phyloP scores from a whole-genome alignment of 352 stramenopile genomes.

The Hyaloperonospora brassicae region DNA sequence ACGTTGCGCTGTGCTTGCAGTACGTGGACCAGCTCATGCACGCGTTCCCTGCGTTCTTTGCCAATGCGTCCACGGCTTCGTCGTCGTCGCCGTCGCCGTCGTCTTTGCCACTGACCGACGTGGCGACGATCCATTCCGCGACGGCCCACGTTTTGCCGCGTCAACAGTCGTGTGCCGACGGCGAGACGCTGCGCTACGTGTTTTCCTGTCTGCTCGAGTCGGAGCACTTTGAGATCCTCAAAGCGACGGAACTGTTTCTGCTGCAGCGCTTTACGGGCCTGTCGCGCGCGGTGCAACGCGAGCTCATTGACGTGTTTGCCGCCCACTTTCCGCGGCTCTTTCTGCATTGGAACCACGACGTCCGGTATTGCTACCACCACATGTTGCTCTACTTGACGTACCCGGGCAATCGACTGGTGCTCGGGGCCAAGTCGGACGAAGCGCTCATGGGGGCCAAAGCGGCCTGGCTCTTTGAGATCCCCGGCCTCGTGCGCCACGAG shows the following conservation, averaged over 20 bases:
- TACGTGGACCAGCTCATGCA: constrained; percentile 53
- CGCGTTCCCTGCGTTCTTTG: constrained; percentile 59
- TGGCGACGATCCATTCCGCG: too few species aligned
- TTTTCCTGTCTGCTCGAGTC: constrained; percentile 58
- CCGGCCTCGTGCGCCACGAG: constrained; percentile 39
- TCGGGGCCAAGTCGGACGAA: constrained; percentile 66
- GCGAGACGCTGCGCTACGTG: constrained; percentile 35
- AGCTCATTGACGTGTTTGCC: constrained; percentile 42
- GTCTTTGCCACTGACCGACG: background rate
- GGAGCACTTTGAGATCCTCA: constrained; percentile 69
- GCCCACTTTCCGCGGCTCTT: constrained; percentile 56
- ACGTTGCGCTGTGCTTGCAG: constrained; percentile 60
- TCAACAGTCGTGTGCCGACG: constrained; percentile 23
- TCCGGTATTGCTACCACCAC: constrained; percentile 79
- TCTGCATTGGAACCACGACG: constrained; percentile 78
- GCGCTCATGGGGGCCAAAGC: constrained; percentile 56
- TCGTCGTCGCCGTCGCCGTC: background rate
- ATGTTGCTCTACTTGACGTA: constrained; percentile 76
- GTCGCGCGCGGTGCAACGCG: constrained; percentile 47
- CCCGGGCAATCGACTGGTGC: constrained; percentile 63
- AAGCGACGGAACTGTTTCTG: constrained; percentile 56
- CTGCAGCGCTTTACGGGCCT: constrained; percentile 50
- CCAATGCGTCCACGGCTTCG: constrained; percentile 21
- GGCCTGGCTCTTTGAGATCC: constrained; percentile 62
- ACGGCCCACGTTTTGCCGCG: background rate